phyloP scores from a whole-genome alignment of 805 yeast genomes.

The Ogataea glucozyma region DNA sequence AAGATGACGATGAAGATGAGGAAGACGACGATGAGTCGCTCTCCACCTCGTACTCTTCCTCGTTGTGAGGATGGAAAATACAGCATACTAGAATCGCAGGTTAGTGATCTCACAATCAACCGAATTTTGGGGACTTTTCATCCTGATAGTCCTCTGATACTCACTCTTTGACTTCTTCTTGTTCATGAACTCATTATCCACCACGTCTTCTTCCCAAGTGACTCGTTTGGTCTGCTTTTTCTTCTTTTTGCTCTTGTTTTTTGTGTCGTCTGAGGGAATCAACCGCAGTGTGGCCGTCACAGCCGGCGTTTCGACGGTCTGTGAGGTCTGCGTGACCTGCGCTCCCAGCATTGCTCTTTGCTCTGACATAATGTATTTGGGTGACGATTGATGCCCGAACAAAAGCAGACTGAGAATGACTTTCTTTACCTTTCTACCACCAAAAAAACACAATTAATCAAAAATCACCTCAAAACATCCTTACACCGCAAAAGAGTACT shows the following conservation, averaged over 20 bases:
- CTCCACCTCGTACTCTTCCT: slow-evolving; percentile 38
- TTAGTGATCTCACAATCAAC: neutral
- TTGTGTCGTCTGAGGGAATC: slow-evolving; percentile 19
- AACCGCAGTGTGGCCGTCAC: slow-evolving; percentile 24
- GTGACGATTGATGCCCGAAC: too few species aligned
- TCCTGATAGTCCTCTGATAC: slow-evolving; percentile 17
- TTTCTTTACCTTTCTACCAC: neutral
- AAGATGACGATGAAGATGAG: slow-evolving; percentile 23
- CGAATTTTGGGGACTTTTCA: neutral
- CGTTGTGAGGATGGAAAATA: slow-evolving; percentile 78
- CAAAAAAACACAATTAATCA: too few species aligned
- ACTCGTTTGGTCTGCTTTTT: slow-evolving; percentile 50
- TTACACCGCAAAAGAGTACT: too few species aligned
- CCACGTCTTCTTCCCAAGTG: slow-evolving; percentile 80
- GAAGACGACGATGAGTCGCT: slow-evolving; percentile 19
- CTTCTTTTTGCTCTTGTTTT: slow-evolving; percentile 9
- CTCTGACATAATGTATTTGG: neutral
- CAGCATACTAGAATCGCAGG: too few species aligned
- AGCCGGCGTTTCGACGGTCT: slow-evolving; percentile 14
- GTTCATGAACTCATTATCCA: slow-evolving; percentile 87
- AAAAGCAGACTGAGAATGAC: too few species aligned
- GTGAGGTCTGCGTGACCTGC: slow-evolving; percentile 1
- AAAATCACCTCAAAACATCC: too few species aligned
- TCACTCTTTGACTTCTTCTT: slow-evolving; percentile 81
- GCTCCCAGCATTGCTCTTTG: neutral